Base-by-base conservation (phyloP, 139 green algal species). In the Chlorella sp. region DNA sequence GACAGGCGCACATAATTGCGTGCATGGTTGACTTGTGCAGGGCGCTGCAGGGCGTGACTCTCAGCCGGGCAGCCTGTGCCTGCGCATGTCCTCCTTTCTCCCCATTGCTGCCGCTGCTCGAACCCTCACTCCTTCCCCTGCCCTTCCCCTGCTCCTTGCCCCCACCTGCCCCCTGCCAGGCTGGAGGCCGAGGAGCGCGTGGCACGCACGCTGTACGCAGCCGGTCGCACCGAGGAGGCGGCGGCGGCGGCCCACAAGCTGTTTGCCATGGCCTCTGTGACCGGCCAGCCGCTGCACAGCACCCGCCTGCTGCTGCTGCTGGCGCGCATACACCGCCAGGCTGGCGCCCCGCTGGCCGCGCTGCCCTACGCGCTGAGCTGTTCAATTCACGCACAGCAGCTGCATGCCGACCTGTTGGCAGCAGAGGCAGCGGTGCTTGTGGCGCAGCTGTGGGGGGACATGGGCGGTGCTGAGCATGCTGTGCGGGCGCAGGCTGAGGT, bases 251-350 rank as follows among this genome's bases (percentile, higher is more conserved):
- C 86, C 3, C 68, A 76, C 42, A 73, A 66, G 60, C 78, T 91
- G 22, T 94, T 91, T 77, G 73, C 89, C 22, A 22, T 86, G 42
- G 88, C 88, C 9, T 48, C 48, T 12, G 64, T 88, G 15, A 78
- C 89, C 22, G 87, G 87, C 30, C 73, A 90, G 68, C 89, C 94
- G 57, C 77, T 89, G 32, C 85, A 91, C 34, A 83, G 87, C 21
- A 61, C 93, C 30, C 87, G 90, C 75, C 83, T 92, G 79, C 89
- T 96, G 85, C 85, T 96, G 86, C 89, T 95, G 75, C 75, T 96
- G 88, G 93, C 85, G 12, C 90, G 90, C 39, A 86, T 92, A 14
- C 90, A 95, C 79, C 71, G 89, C 12, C 85, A 86, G 9, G 92
- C 93, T 4, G 91, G 88, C 2, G 86, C 90, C 53, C 92, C 91